Evolutionary conservation across 2,329 filamentous ascomycete genomes (phyloP).

Genomic region (Thermothelomyces thermophilus): DNA sequence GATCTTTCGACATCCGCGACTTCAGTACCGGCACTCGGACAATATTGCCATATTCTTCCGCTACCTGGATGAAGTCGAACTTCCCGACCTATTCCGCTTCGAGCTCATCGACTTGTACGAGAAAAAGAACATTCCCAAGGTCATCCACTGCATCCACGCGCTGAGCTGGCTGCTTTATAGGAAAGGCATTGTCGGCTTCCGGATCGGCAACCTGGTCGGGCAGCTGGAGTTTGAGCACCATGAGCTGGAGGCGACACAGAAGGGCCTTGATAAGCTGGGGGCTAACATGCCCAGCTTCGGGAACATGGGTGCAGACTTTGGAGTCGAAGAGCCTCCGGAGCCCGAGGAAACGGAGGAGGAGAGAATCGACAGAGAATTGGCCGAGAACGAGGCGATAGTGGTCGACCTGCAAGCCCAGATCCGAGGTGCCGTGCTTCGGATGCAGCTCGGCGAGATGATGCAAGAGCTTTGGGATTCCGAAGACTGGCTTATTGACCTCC

Average conservation of each 20-base stretch:
- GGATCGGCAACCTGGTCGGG: slow-evolving; percentile 92
- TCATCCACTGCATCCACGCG: slow-evolving; percentile 97
- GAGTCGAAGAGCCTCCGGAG: slow-evolving; percentile 62
- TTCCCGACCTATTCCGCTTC: slow-evolving; percentile 94
- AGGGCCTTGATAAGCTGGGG: slow-evolving; percentile 91
- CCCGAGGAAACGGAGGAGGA: slow-evolving; percentile 89
- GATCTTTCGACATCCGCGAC: slow-evolving; percentile 77
- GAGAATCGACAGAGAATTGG: slow-evolving; percentile 72
- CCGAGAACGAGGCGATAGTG: slow-evolving; percentile 65
- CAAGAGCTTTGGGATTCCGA: slow-evolving; percentile 85
- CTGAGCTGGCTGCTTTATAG: slow-evolving; percentile 95
- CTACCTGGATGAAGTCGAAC: slow-evolving; percentile 82
- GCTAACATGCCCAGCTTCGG: slow-evolving; percentile 96
- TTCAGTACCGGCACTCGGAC: slow-evolving; percentile 94
- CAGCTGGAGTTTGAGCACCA: slow-evolving; percentile 97
- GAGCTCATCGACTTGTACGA: slow-evolving; percentile 97
- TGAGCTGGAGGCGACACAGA: slow-evolving; percentile 93
- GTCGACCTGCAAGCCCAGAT: slow-evolving; percentile 81
- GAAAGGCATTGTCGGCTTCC: slow-evolving; percentile 89
- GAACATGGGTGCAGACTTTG: slow-evolving; percentile 94
- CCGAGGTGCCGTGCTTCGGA: slow-evolving; percentile 69
- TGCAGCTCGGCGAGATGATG: slow-evolving; percentile 77
- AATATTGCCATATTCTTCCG: slow-evolving; percentile 96
- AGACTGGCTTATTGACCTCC: slow-evolving; percentile 69
- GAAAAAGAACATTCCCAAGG: slow-evolving; percentile 99